Conservation (phyloP, 2,329 filamentous ascomycete genomes). For the Fusarium sp. region DNA sequence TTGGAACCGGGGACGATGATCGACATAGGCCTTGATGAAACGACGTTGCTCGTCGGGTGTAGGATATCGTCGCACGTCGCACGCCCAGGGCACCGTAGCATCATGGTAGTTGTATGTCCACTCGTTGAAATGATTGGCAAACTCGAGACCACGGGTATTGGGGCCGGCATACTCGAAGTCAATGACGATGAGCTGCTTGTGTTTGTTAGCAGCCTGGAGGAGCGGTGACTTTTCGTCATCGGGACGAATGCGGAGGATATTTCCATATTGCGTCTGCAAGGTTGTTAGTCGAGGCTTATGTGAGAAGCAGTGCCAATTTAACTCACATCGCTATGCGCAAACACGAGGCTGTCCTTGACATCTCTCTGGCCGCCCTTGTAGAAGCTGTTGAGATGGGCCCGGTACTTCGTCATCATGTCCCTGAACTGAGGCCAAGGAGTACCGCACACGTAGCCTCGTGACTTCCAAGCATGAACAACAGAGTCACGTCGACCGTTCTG, state of each 20-base stretch:
- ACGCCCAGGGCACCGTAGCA: constrained; percentile 71
- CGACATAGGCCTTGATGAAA: constrained; percentile 88
- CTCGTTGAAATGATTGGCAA: constrained; percentile 98
- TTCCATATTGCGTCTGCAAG: constrained; percentile 92
- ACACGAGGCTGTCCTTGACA: constrained; percentile 83
- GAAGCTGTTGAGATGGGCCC: constrained; percentile 76
- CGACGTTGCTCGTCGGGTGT: constrained; percentile 83
- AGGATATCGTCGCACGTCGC: constrained; percentile 79
- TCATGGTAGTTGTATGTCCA: constrained; percentile 99
- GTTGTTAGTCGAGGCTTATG: constrained; percentile 19
- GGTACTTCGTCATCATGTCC: constrained; percentile 80
- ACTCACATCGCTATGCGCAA: constrained; percentile 96
- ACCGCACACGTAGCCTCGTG: constrained; percentile 82
- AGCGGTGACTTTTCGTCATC: constrained; percentile 85
- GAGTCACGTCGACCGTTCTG: constrained; percentile 42
- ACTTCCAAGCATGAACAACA: constrained; percentile 70
- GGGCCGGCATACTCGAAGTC: constrained; percentile 98
- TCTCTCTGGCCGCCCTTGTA: constrained; percentile 74
- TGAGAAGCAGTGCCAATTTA: neutral
- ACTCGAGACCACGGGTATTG: constrained; percentile 88
- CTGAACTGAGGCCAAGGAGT: constrained; percentile 86
- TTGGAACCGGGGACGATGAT: constrained; percentile 78
- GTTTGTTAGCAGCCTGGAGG: constrained; percentile 88
- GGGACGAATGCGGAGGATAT: constrained; percentile 82
- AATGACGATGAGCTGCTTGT: constrained; percentile 96